Conservation (phyloP, 495 filamentous ascomycete genomes). For the Talaromyces stipitatus region DNA sequence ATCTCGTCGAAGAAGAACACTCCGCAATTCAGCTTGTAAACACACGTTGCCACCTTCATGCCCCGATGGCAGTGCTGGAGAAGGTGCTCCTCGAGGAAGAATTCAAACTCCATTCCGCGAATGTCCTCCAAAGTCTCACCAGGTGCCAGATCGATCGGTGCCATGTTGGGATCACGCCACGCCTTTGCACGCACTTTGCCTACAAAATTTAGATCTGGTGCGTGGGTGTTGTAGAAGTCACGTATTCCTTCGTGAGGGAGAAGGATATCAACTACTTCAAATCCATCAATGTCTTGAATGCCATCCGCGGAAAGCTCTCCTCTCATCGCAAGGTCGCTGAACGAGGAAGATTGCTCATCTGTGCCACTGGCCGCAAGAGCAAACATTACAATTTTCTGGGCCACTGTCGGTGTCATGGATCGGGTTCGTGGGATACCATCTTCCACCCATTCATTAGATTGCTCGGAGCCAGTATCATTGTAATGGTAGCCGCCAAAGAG, state of each 20-base stretch:
- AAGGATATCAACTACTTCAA: constrained; percentile 49
- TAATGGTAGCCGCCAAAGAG: constrained; percentile 47
- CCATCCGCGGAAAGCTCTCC: constrained; percentile 23
- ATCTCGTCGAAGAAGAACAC: constrained; percentile 54
- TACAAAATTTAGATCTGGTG: constrained; percentile 28
- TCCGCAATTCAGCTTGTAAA: constrained; percentile 57
- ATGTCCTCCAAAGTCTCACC: constrained; percentile 28
- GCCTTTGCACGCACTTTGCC: constrained; percentile 37
- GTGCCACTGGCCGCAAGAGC: constrained; percentile 34
- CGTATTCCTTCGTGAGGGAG: constrained; percentile 26
- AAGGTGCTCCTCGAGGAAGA: constrained; percentile 60
- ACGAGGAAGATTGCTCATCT: constrained; percentile 25
- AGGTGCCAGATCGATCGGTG: constrained; percentile 33
- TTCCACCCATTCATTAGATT: constrained; percentile 25
- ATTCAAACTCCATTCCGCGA: constrained; percentile 37
- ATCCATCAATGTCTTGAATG: constrained; percentile 39
- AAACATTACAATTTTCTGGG: constrained; percentile 36
- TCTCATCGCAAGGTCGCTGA: constrained; percentile 15
- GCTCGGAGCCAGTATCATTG: constrained; percentile 18
- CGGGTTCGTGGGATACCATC: constrained; percentile 13
- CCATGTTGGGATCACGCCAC: constrained; percentile 31
- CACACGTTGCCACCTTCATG: constrained; percentile 63
- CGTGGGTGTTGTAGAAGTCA: constrained; percentile 35
- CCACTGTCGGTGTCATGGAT: constrained; percentile 27
- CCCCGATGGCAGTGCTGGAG: constrained; percentile 58